Base-by-base conservation (phyloP, 345 rosid genomes). In the Crucihimalaya himalaica region DNA sequence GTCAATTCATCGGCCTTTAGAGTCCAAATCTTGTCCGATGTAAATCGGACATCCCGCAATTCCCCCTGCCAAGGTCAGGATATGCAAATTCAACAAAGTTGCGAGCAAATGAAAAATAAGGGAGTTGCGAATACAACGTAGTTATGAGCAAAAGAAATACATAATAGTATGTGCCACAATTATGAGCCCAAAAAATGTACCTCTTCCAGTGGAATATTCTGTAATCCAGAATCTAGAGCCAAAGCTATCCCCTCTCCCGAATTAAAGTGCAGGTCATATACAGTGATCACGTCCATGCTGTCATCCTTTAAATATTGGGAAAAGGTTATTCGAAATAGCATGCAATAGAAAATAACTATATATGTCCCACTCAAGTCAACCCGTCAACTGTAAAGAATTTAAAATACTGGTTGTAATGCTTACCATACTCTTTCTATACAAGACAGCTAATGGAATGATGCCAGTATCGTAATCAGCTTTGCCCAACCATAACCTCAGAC, bases 11-110 rank as follows among this genome's bases (percentile, higher is more conserved):
- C 79, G 42, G 87, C 91, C 74, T 82, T 86, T 56, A 95, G 75
- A 76, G 79, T 84, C 88, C 89, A 92, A 63, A 95, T 87, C 75
- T 79, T 83, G 70, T 88, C 82, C 35, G 92, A 84, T 32, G 92
- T 81, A 79, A 92, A 80, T 68, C 83, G 83, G 82, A 88, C 86
- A 79, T 92, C 99, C 77, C 89, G 63, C 78, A 88, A 84, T 66
- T 35, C 81, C 25, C 91, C 99, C 99, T 95, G 75, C 25, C 45
- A 78, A 39, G 63, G 27, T 53, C 73, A 53, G 62, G 31, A 53
- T 37, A 40, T 47, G 63, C 20, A 51, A 63, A 66, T 21, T 78
- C 14, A 66, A 55, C 16, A 57, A 43, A 71, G 40, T 46, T 27
- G 43, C 6, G 0, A 66, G 54, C 32, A 53, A 52, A 34, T 12